Evolutionary conservation across 2,329 filamentous ascomycete species (phyloP), one percentile per base, ranked within the genome.

Genomic region (Chrysosporium queenslandicum): DNA sequence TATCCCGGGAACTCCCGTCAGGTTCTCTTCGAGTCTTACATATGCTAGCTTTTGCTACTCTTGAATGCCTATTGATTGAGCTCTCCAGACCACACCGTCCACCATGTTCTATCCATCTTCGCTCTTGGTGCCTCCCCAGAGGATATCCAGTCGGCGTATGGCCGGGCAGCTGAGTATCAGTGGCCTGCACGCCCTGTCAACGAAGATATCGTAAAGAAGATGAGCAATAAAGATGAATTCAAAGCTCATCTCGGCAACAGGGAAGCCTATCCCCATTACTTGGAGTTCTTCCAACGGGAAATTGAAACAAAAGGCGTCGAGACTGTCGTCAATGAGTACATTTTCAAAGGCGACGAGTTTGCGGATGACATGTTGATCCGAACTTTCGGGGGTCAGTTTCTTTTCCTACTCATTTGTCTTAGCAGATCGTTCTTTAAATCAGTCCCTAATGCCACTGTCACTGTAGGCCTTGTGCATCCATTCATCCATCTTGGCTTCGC

Each of bases 401-500:
- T 12, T 2, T 41, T 9, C 36, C 12, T 45, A 2, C n/a, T 9
- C 21, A 20, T 3, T 45, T n/a, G 2, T n/a, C n/a, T 20, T 42
- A 11, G 5, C 21, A 29, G 3, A 43, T 6, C 8, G 30, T 7
- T 25, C 6, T 16, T 37, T 11, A 20, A 4, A 12, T 20, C 5
- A 18, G 23, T 20, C 42, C 9, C 27, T 30, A 30, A 45, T 29
- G n/a, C 14, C 14, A 11, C 2, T 16, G 27, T n/a, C 18, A 3
- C 8, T 56, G 34, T 58, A 77, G 82, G 85, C 0, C 77, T 91
- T 56, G 60, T 89, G 1, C 87, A 94, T 62, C 87, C 88, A 1
- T 70, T 92, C 14, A 90, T 95, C 56, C 87, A 94, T 64, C 76
- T 94, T 18, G 86, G 88, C 46, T 94, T 88, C 63, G 89, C 86